A percentile compares a stretch with the other conserved stretches of the same genome.
phyloP scores from a whole-genome alignment of 345 rosid genomes.

The Gossypium rotundifolium region DNA sequence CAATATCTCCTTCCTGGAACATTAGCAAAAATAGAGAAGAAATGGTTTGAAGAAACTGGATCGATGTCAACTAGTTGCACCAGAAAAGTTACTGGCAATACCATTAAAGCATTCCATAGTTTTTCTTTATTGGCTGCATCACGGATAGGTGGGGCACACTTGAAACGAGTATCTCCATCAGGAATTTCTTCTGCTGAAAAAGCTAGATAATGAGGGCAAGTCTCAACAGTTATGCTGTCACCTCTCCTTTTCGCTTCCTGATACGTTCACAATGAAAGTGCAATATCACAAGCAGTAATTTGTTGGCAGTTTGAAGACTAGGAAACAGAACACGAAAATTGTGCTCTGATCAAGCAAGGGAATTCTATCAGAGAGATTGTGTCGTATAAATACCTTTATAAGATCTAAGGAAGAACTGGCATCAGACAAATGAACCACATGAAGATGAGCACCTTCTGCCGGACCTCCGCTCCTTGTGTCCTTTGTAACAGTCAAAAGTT shows the following conservation, averaged over 20 bases:
- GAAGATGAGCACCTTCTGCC: constrained; percentile 93
- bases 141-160: constrained; percentile 94
- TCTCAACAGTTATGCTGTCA: constrained; percentile 79
- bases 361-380: background rate
- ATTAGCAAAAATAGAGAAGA: constrained; percentile 12
- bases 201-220: constrained; percentile 95
- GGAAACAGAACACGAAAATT: background rate
- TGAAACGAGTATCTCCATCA: constrained; percentile 92
- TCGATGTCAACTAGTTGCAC: background rate
- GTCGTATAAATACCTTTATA: constrained; percentile 51
- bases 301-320: background rate
- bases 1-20: constrained; percentile 78
- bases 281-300: background rate
- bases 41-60: constrained; percentile 7
- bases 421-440: constrained; percentile 89
- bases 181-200: constrained; percentile 87
- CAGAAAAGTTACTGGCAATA: constrained; percentile 20
- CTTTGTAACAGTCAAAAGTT: constrained; percentile 57
- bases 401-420: constrained; percentile 69
- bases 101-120: constrained; percentile 89
- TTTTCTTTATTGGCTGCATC: constrained; percentile 66
- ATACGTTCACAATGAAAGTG: background rate
- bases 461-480: constrained; percentile 68
- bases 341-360: background rate
- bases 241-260: constrained; percentile 78